Percentiles rank a stretch among this genome's conserved stretches.
Evolutionary conservation across 768 basidiomycete genomes (phyloP).

Genomic region (Collybia sordida): DNA sequence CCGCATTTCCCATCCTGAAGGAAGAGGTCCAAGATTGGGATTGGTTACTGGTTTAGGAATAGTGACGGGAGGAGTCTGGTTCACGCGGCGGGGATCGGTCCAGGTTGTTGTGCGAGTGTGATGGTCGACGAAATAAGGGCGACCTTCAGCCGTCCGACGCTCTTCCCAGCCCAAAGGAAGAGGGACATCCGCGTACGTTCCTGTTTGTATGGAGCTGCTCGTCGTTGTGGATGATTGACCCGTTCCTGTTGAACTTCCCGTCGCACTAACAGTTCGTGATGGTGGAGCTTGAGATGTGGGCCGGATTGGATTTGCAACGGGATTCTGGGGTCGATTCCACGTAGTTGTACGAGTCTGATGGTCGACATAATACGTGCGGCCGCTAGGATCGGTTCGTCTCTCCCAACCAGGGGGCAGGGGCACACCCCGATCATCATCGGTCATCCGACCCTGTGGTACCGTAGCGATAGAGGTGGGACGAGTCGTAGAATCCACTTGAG

Average conservation of each 20-base stretch:
- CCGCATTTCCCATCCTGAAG: conserved; percentile 95
- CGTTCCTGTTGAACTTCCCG: conserved; percentile 19
- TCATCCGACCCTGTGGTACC: conserved; percentile 26
- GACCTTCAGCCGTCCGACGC: conserved; percentile 83
- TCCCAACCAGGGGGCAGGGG: conserved; percentile 84
- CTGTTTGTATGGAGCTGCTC: conserved; percentile 28
- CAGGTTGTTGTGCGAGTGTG: conserved; percentile 90
- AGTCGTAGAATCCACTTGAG: conserved; percentile 16
- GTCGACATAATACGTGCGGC: conserved; percentile 84
- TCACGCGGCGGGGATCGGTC: conserved; percentile 77
- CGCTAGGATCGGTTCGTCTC: conserved; percentile 69
- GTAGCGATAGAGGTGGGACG: conserved; percentile 13
- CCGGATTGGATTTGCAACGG: conserved; percentile 21
- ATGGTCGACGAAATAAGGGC: conserved; percentile 65
- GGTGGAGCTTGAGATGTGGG: conserved; percentile 25
- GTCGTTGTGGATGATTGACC: conserved; percentile 14
- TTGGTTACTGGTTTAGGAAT: conserved; percentile 48
- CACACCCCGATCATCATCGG: conserved; percentile 58
- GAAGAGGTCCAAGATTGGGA: conserved; percentile 75
- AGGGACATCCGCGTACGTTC: conserved; percentile 60
- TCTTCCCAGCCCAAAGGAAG: conserved; percentile 93
- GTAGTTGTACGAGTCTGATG: conserved; percentile 80
- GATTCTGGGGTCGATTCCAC: conserved; percentile 61
- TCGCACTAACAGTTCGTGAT: conserved; percentile 22
- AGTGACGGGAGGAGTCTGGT: conserved; percentile 48